phyloP scores from a whole-genome alignment of 2,329 filamentous ascomycete species.

The Diaporthe aspalathi region DNA sequence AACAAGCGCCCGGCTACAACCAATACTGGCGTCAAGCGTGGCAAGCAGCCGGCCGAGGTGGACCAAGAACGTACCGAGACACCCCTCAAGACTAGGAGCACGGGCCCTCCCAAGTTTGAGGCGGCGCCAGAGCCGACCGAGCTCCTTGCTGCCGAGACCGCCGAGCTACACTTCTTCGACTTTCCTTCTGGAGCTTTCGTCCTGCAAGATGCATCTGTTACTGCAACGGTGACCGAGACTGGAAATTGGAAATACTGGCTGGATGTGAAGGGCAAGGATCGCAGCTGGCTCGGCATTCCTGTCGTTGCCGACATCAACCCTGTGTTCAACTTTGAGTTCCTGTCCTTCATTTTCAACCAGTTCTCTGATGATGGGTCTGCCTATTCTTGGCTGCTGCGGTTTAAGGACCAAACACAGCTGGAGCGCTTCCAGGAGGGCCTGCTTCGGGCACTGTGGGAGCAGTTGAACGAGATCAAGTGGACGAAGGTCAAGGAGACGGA shows the following conservation, averaged over 20 bases:
- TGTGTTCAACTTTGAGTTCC: conserved; percentile 97
- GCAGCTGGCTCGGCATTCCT: conserved; percentile 87
- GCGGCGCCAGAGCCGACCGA: conserved; percentile 78
- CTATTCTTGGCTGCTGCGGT: conserved; percentile 94
- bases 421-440: conserved; percentile 93
- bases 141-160: conserved; percentile 78
- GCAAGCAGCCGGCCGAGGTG: conserved; percentile 42
- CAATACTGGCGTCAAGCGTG: conserved; percentile 61
- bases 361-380: conserved; percentile 89
- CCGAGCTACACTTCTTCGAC: conserved; percentile 94
- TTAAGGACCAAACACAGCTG: conserved; percentile 83
- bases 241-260: conserved; percentile 97
- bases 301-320: conserved; percentile 94
- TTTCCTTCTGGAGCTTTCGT: conserved; percentile 88
- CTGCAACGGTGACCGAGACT: conserved; percentile 84
- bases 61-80: conserved; percentile 43
- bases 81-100: conserved; percentile 49
- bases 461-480: conserved; percentile 95
- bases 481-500: conserved; percentile 91
- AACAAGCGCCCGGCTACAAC: conserved; percentile 54
- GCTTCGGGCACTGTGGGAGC: conserved; percentile 97
- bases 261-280: conserved; percentile 80
- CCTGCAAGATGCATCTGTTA: conserved; percentile 78
- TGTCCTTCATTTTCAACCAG: conserved; percentile 99
- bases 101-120: conserved; percentile 63